Evolutionary conservation across 352 stramenopile species (phyloP), one percentile per base, ranked within the genome.

Genomic region (Phytopythium sindhum): DNA sequence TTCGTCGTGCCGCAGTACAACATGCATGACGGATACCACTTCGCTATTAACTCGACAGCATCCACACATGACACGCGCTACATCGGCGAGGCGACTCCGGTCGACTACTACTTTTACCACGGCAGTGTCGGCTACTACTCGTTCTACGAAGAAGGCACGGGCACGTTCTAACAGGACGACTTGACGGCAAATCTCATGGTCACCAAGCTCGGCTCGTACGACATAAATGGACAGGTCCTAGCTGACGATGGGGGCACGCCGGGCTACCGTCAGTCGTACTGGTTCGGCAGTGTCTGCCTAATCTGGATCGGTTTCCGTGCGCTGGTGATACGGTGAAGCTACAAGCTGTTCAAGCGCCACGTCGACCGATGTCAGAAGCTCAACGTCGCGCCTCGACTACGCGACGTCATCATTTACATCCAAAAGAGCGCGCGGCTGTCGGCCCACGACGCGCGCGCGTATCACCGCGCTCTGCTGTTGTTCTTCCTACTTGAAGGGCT

Each of bases 371-470:
- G 67, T 15, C 33, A 37, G 10, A 8, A 63, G 9, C 48, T 68
- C 35, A 35, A 50, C 3, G 56, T 64, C 5, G 53, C 35, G 0
- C 51, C 72, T 8, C 50, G 19, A 12, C 41, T 61, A 5, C 63
- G 65, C 39, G 60, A 74, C 45, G 61, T 60, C 0, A 31, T 72
- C 0, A 50, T 74, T 2, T 74, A 67, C 62, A 54, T 72, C 31
- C 67, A 73, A 44, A 60, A 77, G 54, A 74, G 60, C 11, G 73
- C 73, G 63, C 56, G 67, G n/a, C 48, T 77, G n/a, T n/a, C n/a
- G n/a, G n/a, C n/a, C n/a, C n/a, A n/a, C n/a, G n/a, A n/a, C n/a
- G n/a, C n/a, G n/a, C n/a, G n/a, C n/a, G n/a, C n/a, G n/a, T n/a
- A n/a, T n/a, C n/a, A n/a, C n/a, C n/a, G n/a, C n/a, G n/a, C n/a